These are phyloP conservation scores for Ophiosphaerella korrae DNA, from an alignment of 2,329 filamentous ascomycete species.

Conservation along the genomic window DNA sequence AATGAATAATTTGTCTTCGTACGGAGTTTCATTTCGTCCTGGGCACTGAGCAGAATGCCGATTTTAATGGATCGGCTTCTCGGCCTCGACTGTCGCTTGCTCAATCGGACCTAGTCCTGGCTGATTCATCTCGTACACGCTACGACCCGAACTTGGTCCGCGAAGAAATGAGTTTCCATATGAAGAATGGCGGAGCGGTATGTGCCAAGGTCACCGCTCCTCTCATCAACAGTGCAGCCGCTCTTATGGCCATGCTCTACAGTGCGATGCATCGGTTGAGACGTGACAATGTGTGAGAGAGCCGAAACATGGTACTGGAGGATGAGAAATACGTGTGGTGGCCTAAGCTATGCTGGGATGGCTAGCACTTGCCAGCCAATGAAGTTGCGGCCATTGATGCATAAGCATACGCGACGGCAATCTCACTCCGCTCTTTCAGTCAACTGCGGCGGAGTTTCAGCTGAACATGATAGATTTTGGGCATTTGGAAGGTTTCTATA, in stretches of 20 bases:
- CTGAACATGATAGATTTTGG: not conserved
- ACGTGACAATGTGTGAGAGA: not conserved
- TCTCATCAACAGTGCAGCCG: constrained; percentile 8
- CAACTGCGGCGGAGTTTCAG: not conserved
- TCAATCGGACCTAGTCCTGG: constrained; percentile 15
- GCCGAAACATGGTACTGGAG: not conserved
- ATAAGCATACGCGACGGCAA: constrained; percentile 15
- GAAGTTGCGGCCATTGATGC: constrained; percentile 9
- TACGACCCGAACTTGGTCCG: constrained; percentile 16
- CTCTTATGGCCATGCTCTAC: not conserved
- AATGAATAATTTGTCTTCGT: constrained; percentile 2
- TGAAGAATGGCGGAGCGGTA: constrained; percentile 7
- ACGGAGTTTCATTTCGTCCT: not conserved
- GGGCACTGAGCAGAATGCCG: constrained; percentile 4
- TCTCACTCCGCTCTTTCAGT: constrained; percentile 21
- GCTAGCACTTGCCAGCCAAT: constrained; percentile 5
- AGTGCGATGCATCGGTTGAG: constrained; percentile 9
- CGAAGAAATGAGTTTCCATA: constrained; percentile 9
- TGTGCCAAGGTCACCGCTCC: constrained; percentile 1
- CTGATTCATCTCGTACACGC: constrained; percentile 22
- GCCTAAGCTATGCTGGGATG: constrained; percentile 1
- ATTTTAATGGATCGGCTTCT: constrained; percentile 5
- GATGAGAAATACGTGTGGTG: constrained; percentile 1
- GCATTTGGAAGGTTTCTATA: constrained; percentile 2
- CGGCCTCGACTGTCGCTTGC: constrained; percentile 22